These are phyloP conservation scores for Trichopus zeylanicus DNA, from an alignment of 116 monocot genomes.

Conservation along the genomic window DNA sequence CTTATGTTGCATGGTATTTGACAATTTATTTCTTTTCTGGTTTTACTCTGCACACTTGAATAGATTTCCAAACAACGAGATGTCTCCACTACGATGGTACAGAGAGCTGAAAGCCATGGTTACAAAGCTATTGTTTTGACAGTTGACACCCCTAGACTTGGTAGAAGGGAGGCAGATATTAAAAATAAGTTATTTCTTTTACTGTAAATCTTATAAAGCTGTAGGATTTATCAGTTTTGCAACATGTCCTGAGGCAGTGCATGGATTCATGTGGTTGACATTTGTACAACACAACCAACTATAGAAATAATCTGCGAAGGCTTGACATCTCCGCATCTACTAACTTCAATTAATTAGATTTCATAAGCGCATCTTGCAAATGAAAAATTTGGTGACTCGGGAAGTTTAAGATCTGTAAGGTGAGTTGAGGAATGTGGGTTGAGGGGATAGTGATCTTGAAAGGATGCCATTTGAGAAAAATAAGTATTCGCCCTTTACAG, in stretches of 20 bases:
- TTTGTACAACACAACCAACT: too few relatives aligned
- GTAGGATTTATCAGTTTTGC: background rate
- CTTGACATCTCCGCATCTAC: too few relatives aligned
- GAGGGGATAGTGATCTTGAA: too few relatives aligned
- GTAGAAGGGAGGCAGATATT: constrained; percentile 68
- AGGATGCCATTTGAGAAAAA: too few relatives aligned
- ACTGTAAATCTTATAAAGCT: too few relatives aligned
- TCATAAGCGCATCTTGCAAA: too few relatives aligned
- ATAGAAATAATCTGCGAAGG: too few relatives aligned
- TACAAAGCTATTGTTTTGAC: constrained; percentile 81
- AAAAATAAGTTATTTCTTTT: constrained; percentile 54
- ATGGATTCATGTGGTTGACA: background rate
- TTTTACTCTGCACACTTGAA: background rate
- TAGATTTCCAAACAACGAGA: constrained; percentile 67
- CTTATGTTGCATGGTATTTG: background rate
- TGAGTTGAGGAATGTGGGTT: too few relatives aligned
- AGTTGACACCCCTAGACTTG: constrained; percentile 67
- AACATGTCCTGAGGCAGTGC: background rate
- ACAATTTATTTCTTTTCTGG: background rate
- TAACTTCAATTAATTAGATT: too few relatives aligned
- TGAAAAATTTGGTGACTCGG: too few relatives aligned
- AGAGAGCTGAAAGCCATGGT: constrained; percentile 58
- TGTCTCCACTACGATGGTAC: constrained; percentile 35
- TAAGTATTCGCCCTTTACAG: too few relatives aligned
- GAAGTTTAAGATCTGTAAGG: too few relatives aligned